These are phyloP conservation scores for Diaporthe velutina DNA, from an alignment of 2,329 filamentous ascomycete species.

Conservation along the genomic window DNA sequence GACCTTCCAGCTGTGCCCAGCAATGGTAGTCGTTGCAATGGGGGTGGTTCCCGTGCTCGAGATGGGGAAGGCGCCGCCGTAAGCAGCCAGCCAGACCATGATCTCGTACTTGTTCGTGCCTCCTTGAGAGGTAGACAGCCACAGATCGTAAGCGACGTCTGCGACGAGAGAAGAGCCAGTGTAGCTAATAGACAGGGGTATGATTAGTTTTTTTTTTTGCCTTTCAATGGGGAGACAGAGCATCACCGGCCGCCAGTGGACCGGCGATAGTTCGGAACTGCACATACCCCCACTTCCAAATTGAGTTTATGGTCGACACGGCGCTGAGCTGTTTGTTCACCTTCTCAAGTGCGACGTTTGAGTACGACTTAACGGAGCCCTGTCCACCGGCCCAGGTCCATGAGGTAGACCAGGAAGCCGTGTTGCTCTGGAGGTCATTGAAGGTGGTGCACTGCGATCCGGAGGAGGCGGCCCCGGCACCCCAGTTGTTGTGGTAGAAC, in stretches of 20 bases:
- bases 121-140: constrained; percentile 63
- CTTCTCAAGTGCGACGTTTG: constrained; percentile 55
- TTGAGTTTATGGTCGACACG: constrained; percentile 52
- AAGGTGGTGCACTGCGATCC: constrained; percentile 59
- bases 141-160: constrained; percentile 72
- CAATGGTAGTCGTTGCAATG: constrained; percentile 67
- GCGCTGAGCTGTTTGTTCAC: constrained; percentile 50
- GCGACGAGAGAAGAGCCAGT: constrained; percentile 55
- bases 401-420: constrained; percentile 56
- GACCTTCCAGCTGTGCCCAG: constrained; percentile 66
- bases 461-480: constrained; percentile 49
- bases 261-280: not conserved
- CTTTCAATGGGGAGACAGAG: no score
- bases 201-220: not conserved
- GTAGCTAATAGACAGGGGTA: constrained; percentile 44
- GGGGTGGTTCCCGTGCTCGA: constrained; percentile 59
- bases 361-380: constrained; percentile 59
- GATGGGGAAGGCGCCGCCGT: constrained; percentile 72
- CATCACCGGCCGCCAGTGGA: not conserved
- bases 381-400: constrained; percentile 58
- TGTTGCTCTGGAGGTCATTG: constrained; percentile 50
- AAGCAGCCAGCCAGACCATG: constrained; percentile 73
- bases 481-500: constrained; percentile 67
- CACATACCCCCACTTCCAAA: constrained; percentile 54
- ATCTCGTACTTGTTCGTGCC: constrained; percentile 67